phyloP scores from a whole-genome alignment of 2,329 filamentous ascomycete genomes.

The Sordariomycetes sp. region DNA sequence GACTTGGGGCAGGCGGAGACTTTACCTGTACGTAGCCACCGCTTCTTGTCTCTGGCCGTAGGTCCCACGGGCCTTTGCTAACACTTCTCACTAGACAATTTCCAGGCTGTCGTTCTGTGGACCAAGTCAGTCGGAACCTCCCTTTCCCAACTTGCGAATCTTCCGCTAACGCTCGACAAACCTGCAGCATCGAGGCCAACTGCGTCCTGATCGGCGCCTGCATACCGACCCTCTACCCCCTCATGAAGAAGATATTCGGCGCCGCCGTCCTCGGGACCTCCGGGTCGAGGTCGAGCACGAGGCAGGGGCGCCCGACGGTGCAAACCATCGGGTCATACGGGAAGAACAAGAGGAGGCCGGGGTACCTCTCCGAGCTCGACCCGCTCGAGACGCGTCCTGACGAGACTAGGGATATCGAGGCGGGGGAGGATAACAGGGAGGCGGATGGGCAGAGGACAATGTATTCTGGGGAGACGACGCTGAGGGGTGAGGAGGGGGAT shows the following conservation, averaged over 20 bases:
- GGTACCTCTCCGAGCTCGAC: not conserved
- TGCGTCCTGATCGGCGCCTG: conserved; percentile 4
- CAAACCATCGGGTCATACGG: not conserved
- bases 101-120: conserved; percentile 1
- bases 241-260: not conserved
- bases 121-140: not conserved
- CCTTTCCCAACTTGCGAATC: not conserved
- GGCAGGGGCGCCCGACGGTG: not conserved
- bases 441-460: not conserved
- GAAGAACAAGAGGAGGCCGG: not conserved
- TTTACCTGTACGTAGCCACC: not conserved
- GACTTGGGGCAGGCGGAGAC: conserved; percentile 11
- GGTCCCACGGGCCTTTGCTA: not conserved
- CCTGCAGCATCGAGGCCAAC: conserved; percentile 1
- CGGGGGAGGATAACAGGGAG: not conserved
- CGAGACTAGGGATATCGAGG: not conserved
- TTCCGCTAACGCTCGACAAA: not conserved
- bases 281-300: not conserved
- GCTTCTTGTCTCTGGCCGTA: too few relatives aligned
- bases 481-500: not conserved
- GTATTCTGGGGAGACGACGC: not conserved
- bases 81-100: not conserved
- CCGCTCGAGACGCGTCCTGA: not conserved
- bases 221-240: conserved; percentile 4
- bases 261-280: not conserved